Evolutionary conservation across 2,329 filamentous ascomycete species (phyloP), one percentile per base, ranked within the genome.

Genomic region (Dothistroma septosporum): DNA sequence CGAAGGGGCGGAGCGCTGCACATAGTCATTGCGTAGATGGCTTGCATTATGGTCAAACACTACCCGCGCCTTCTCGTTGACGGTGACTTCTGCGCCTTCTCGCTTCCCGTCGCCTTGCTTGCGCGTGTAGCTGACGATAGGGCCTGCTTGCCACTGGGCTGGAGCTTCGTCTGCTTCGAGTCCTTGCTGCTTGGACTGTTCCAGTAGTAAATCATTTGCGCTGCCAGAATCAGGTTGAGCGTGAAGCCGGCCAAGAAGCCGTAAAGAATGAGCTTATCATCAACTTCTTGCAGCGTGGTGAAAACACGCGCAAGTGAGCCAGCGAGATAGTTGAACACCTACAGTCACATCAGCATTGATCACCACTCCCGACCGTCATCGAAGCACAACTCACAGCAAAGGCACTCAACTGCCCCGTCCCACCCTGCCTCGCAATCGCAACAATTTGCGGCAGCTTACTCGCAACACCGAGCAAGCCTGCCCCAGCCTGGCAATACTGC

Each of bases 241-340:
- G 82, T 78, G 75, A 97, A 97, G 31, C 92, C 94, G 8, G 92
- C 91, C 58, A 97, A 79, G 81, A 96, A 97, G 55, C 92, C 90
- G 78, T 96, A 97, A 28, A 99, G 84, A 70, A 99, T 97, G 61
- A 97, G 83, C 78, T 92, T 92, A 77, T 99, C 94, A 75, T 96
- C 90, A 62, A 99, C 94, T 80, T 99, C 94, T 73, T 97, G 92
- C 60, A 99, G 81, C 9, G 95, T 99, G 33, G 94, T 99, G 78
- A 97, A 99, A 79, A 99, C 96, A 74, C 94, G 90, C 28, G 91
- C 90, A 61, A 97, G 85, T 48, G 92, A 96, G 44, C 95, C 94
- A 69, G 87, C 82, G 71, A 99, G 90, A 78, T 96, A 99, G 82
- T 97, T 97, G 84, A 99, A 96, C 69, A 99, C 92, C 92, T 97